A percentile compares a stretch with the other conserved stretches of the same genome.
Conservation (phyloP, 805 yeast genomes). For the Komagataella populi region DNA sequence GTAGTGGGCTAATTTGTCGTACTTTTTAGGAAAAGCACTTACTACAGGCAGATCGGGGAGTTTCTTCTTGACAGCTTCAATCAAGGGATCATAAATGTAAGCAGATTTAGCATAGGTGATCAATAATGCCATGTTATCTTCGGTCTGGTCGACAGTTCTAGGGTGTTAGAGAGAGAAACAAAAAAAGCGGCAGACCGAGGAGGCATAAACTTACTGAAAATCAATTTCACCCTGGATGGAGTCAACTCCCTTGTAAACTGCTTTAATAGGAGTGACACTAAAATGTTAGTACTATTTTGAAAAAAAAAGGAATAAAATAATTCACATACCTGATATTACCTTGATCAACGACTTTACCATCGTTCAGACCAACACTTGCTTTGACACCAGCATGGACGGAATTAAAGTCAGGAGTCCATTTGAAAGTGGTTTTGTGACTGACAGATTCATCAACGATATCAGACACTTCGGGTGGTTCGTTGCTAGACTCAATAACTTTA, state of each 20-base stretch:
- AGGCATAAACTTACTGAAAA: neutral
- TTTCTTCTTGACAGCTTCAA: constrained; percentile 18
- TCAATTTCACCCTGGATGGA: constrained; percentile 41
- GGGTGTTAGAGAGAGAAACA: neutral
- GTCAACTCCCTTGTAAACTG: constrained; percentile 49
- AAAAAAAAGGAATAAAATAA: constrained; percentile 18
- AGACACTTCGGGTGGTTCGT: neutral
- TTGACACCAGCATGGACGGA: constrained; percentile 42
- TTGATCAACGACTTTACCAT: constrained; percentile 54
- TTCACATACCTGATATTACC: constrained; percentile 38
- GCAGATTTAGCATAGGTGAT: constrained; percentile 23
- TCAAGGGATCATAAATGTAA: constrained; percentile 29
- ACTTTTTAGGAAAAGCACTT: neutral
- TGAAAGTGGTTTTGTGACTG: constrained; percentile 31
- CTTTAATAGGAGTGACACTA: constrained; percentile 58
- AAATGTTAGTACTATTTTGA: constrained; percentile 14
- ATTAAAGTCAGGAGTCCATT: constrained; percentile 78
- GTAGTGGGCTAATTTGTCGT: constrained; percentile 46
- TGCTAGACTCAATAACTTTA: constrained; percentile 9
- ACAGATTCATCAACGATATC: constrained; percentile 38
- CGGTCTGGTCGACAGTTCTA: neutral
- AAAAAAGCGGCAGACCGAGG: neutral
- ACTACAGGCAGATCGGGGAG: neutral
- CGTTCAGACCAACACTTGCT: constrained; percentile 33
- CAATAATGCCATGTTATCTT: constrained; percentile 8